phyloP scores from a whole-genome alignment of 2,329 filamentous ascomycete species.

The Pseudocercospora cruenta region DNA sequence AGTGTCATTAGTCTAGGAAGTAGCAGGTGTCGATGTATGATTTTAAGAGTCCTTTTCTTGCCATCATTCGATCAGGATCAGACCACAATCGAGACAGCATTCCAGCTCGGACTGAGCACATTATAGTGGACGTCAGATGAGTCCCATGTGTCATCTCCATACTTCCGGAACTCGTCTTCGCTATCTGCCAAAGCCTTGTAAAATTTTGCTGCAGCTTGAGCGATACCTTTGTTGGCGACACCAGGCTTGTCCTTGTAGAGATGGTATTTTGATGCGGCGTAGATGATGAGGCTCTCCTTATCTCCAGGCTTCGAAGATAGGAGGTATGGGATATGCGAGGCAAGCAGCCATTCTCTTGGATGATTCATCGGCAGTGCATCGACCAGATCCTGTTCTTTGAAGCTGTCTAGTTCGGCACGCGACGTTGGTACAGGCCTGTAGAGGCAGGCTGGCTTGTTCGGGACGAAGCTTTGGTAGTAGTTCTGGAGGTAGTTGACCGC shows the following conservation, averaged over 20 bases:
- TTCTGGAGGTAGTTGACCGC: slow-evolving; percentile 58
- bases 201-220: slow-evolving; percentile 23
- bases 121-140: slow-evolving; percentile 20
- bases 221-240: slow-evolving; percentile 16
- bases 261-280: slow-evolving; percentile 25
- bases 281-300: slow-evolving; percentile 26
- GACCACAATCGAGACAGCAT: slow-evolving; percentile 24
- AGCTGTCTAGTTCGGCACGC: slow-evolving; percentile 20
- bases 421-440: slow-evolving; percentile 38
- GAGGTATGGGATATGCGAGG: slow-evolving; percentile 51
- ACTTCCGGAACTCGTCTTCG: slow-evolving; percentile 20
- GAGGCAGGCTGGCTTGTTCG: slow-evolving; percentile 49
- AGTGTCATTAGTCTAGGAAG: background rate
- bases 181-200: slow-evolving; percentile 24
- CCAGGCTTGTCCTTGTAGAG: slow-evolving; percentile 23
- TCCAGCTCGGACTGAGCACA: slow-evolving; percentile 26
- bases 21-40: background rate
- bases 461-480: slow-evolving; percentile 55
- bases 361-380: slow-evolving; percentile 49
- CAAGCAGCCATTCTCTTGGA: slow-evolving; percentile 51
- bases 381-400: slow-evolving; percentile 41
- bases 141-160: slow-evolving; percentile 22
- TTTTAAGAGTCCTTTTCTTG: background rate
- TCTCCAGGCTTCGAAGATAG: slow-evolving; percentile 23
- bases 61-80: background rate